Conservation (phyloP, 108 stramenopile genomes). For the Licmophora abbreviata region DNA sequence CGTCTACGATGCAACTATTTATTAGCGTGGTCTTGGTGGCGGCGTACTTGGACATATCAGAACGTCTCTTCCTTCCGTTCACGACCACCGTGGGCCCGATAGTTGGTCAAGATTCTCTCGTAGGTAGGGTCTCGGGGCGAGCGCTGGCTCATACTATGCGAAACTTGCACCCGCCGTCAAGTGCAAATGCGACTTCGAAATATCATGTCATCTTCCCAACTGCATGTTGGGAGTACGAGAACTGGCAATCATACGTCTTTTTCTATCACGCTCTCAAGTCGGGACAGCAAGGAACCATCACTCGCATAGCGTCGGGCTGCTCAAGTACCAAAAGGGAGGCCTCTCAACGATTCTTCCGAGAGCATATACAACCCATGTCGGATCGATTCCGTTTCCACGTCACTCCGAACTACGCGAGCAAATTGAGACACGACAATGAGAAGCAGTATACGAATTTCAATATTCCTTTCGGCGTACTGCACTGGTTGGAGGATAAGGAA, state of each 20-base stretch:
- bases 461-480: constrained; percentile 65
- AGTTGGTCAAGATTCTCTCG: no score
- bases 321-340: constrained; percentile 3
- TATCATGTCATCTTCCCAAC: constrained; percentile 79
- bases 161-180: no score
- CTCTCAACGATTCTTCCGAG: constrained; percentile 17
- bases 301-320: constrained; percentile 85
- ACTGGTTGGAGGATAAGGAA: constrained; percentile 36
- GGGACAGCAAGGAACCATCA: constrained; percentile 76
- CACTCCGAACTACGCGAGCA: constrained; percentile 46
- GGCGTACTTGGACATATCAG: no score
- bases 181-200: no score
- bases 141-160: no score
- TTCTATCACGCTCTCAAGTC: constrained; percentile 70
- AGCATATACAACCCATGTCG: constrained; percentile 17
- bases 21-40: no score
- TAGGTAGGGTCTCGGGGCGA: no score
- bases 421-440: no score
- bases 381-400: constrained; percentile 35
- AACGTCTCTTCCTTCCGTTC: no score
- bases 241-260: constrained; percentile 90
- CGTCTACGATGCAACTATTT: no score
- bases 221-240: constrained; percentile 82
- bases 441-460: constrained; percentile 63
- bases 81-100: no score